phyloP scores from a whole-genome alignment of 129 eudicot genomes.

The Mikania micrantha region DNA sequence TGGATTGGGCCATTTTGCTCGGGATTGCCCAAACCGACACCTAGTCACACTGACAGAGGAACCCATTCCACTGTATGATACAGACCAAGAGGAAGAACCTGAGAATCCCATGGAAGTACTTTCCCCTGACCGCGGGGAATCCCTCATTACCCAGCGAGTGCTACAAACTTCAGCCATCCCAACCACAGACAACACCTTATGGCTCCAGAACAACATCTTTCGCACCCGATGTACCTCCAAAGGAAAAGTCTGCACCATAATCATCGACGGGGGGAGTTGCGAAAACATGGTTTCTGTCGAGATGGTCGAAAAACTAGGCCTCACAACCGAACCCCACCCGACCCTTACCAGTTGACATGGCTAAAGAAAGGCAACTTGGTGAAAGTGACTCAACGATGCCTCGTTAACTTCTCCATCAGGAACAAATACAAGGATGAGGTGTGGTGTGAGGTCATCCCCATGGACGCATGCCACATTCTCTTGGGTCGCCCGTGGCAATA shows the following conservation, averaged over 20 bases:
- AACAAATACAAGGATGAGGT: too few species aligned
- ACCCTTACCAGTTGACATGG: too few species aligned
- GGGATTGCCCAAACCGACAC: background rate
- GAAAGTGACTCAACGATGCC: too few species aligned
- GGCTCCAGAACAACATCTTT: background rate
- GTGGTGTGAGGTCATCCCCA: too few species aligned
- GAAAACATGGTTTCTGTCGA: too few species aligned
- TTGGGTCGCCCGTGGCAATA: background rate
- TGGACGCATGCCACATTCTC: background rate
- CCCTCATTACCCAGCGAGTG: background rate
- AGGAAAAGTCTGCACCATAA: too few species aligned
- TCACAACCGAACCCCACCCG: too few species aligned
- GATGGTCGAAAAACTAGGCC: too few species aligned
- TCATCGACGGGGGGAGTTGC: too few species aligned
- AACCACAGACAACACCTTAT: background rate
- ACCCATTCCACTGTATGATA: too few species aligned
- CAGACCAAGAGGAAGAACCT: background rate
- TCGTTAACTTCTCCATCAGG: too few species aligned
- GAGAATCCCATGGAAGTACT: background rate
- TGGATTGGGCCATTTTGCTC: background rate
- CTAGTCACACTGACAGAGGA: background rate
- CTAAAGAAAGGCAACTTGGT: too few species aligned
- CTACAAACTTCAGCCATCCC: background rate
- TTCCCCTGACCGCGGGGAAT: background rate
- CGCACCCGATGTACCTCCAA: background rate